A percentile compares a stretch with the other conserved stretches of the same genome.
Conservation (phyloP, 208 protist genomes). For the Acanthamoeba castellanii region DNA sequence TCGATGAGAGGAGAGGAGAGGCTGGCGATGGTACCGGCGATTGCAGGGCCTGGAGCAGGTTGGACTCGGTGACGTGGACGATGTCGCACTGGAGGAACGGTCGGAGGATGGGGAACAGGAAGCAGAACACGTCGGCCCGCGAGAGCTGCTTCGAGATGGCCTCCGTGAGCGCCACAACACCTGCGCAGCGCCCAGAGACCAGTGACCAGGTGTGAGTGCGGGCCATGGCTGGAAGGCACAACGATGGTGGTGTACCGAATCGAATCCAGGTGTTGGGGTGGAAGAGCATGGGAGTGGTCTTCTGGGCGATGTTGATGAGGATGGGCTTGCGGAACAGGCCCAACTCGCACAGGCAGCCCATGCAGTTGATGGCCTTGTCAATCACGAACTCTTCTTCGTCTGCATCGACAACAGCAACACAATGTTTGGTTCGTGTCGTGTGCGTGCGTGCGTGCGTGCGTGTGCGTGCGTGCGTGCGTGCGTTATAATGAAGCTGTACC, state of each 20-base stretch:
- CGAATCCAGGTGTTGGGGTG: conserved; percentile 86
- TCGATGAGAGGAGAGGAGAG: not conserved
- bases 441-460: no score
- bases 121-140: conserved; percentile 65
- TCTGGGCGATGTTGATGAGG: conserved; percentile 76
- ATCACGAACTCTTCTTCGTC: conserved; percentile 87
- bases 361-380: conserved; percentile 79
- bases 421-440: no score
- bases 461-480: no score
- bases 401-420: not conserved
- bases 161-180: conserved; percentile 44
- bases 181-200: not conserved
- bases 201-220: not conserved
- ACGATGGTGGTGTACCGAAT: conserved; percentile 48
- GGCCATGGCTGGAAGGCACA: not conserved
- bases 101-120: conserved; percentile 57
- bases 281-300: conserved; percentile 78
- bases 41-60: conserved; percentile 34
- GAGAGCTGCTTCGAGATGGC: conserved; percentile 29
- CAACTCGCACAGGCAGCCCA: conserved; percentile 75
- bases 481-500: not conserved
- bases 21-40: not conserved
- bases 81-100: conserved; percentile 72
- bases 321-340: conserved; percentile 80
- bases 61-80: conserved; percentile 21